phyloP scores from a whole-genome alignment of 805 yeast genomes.

The Metschnikowia orientalis region DNA sequence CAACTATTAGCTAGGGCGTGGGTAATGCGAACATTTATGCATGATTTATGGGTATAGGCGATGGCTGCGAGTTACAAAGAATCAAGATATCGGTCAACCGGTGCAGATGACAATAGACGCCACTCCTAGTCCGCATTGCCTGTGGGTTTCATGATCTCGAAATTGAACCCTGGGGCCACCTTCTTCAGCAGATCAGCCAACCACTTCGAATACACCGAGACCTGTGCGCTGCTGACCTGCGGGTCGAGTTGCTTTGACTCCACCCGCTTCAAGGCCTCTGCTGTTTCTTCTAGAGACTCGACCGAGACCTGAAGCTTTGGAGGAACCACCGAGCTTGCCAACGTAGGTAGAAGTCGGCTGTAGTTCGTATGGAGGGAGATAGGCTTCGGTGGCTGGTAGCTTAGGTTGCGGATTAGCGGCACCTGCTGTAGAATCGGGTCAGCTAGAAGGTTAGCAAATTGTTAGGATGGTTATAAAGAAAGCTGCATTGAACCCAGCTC shows the following conservation, averaged over 20 bases:
- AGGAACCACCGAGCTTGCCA: constrained; percentile 32
- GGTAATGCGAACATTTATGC: too few species aligned
- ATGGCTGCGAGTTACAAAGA: too few species aligned
- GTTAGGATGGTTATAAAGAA: not conserved
- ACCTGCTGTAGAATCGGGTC: constrained; percentile 49
- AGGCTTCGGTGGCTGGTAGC: constrained; percentile 50
- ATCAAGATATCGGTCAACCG: too few species aligned
- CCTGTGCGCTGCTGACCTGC: constrained; percentile 12
- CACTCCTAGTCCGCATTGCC: too few species aligned
- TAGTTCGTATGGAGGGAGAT: constrained; percentile 50
- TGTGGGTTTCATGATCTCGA: constrained; percentile 28
- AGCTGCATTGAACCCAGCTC: not conserved
- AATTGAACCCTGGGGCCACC: constrained; percentile 41
- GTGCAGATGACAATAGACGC: too few species aligned
- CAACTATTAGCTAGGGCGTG: too few species aligned
- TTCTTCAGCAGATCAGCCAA: constrained; percentile 25
- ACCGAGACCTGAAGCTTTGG: constrained; percentile 30
- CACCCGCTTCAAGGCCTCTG: constrained; percentile 18
- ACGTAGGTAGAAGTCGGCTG: constrained; percentile 32
- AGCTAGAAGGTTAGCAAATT: constrained; percentile 24
- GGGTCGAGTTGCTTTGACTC: constrained; percentile 8
- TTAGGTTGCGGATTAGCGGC: constrained; percentile 52
- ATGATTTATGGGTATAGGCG: too few species aligned
- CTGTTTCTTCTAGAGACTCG: constrained; percentile 28
- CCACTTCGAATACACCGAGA: constrained; percentile 27